Base-by-base conservation (phyloP, 257 asterid species). In the Cruciata laevipes region DNA sequence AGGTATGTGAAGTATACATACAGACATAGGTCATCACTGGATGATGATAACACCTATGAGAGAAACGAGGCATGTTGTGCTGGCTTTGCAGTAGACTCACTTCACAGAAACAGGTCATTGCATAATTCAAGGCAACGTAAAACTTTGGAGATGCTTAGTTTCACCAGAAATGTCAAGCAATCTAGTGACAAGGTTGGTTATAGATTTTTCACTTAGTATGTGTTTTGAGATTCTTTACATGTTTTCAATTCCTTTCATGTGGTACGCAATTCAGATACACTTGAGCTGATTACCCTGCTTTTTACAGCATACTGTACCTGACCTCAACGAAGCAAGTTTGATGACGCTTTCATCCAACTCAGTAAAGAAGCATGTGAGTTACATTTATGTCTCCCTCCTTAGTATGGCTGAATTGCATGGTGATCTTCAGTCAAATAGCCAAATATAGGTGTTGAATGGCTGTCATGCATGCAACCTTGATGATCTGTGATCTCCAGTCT, bases 1-100 rank as follows among this genome's bases (percentile, higher is more conserved):
- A 92, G 79, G 68, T 92, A 92, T 70, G 98, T 92, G 61, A 79
- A 79, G 83, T 89, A 78, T 86, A 91, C 92, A 25, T 92, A 95
- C 87, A 93, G 84, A 40, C 75, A 81, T 69, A 72, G 83, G 79
- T 69, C 85, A 63, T 69, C 85, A 63, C 62, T 87, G 79, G 92
- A 83, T 75, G 95, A 81, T 51, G 70, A 73, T 35, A 20, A 73
- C 68, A 60, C 49, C 58, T 82, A 71, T 68, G 87, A 69, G 68
- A 69, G 77, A 58, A 75, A 78, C 44, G 85, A 65, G 47, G 71
- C 79, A 65, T 79, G 88, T 58, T 87, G 94, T 78, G 59, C 80
- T 64, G 85, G 86, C 42, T 68, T 73, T 53, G 71, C 78, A 49
- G 73, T 63, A 66, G 80, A 81, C 69, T 72, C 96, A 56, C 63